These are phyloP conservation scores for Rubroboletus pulcherrimus DNA, from an alignment of 768 basidiomycete genomes.

Conservation along the genomic window DNA sequence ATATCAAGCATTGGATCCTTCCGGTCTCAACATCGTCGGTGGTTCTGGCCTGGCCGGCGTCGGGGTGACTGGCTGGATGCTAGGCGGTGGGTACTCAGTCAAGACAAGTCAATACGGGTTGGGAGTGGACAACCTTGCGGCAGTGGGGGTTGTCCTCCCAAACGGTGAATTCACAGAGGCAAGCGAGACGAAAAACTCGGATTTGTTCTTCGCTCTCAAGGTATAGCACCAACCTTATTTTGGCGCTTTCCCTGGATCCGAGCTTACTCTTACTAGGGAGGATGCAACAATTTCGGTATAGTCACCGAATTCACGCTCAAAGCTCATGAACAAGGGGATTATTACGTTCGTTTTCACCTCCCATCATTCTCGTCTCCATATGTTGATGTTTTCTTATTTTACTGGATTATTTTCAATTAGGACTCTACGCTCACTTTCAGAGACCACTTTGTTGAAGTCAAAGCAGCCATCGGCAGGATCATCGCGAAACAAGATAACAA, in stretches of 20 bases:
- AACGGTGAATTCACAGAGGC: slow-evolving; percentile 19
- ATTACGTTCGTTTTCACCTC: neutral
- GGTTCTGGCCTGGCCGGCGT: neutral
- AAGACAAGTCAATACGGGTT: slow-evolving; percentile 34
- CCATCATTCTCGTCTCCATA: neutral
- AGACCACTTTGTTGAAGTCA: slow-evolving; percentile 4
- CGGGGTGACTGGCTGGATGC: neutral
- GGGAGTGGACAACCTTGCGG: slow-evolving; percentile 32
- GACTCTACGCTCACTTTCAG: neutral
- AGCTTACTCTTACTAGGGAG: slow-evolving; percentile 14
- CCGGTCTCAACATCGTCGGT: neutral
- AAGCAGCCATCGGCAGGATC: neutral
- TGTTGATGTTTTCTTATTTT: neutral
- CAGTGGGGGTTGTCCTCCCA: slow-evolving; percentile 28
- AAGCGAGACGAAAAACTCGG: neutral
- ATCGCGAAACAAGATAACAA: neutral
- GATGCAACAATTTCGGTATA: slow-evolving; percentile 28
- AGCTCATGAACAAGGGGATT: slow-evolving; percentile 10
- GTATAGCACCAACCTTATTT: neutral
- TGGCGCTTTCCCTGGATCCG: neutral
- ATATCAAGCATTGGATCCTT: neutral
- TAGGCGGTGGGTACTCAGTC: slow-evolving; percentile 32
- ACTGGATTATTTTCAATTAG: neutral
- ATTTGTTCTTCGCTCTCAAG: slow-evolving; percentile 8
- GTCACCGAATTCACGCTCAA: slow-evolving; percentile 23